A percentile compares a stretch with the other conserved stretches of the same genome.
Evolutionary conservation across 2,329 filamentous ascomycete species (phyloP).

Genomic region (Talaromyces islandicus): DNA sequence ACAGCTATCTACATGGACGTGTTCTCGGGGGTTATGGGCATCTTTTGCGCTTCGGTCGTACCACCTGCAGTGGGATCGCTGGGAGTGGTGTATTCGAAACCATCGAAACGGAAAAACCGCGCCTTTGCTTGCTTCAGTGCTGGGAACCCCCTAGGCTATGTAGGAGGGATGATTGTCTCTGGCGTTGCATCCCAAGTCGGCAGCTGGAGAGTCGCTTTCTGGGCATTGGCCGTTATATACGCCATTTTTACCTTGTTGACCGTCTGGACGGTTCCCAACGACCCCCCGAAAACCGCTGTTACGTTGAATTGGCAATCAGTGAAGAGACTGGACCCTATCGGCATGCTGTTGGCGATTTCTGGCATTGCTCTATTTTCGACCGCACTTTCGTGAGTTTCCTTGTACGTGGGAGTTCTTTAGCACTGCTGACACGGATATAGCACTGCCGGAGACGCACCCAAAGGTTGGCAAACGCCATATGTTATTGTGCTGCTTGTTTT

Average conservation of each 20-base stretch:
- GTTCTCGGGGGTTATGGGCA: slow-evolving; percentile 57
- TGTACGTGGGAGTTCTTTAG: neutral
- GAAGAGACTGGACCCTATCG: slow-evolving; percentile 56
- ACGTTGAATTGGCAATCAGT: slow-evolving; percentile 42
- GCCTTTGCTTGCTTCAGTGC: slow-evolving; percentile 59
- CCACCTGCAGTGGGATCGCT: slow-evolving; percentile 61
- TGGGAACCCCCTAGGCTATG: slow-evolving; percentile 53
- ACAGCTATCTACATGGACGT: slow-evolving; percentile 56
- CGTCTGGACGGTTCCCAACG: slow-evolving; percentile 56
- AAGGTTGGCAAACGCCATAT: slow-evolving; percentile 59
- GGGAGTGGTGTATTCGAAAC: slow-evolving; percentile 57
- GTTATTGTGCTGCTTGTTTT: slow-evolving; percentile 58
- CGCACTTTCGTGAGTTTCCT: slow-evolving; percentile 46
- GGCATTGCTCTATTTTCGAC: slow-evolving; percentile 62
- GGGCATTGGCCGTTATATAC: slow-evolving; percentile 59
- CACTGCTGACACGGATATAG: slow-evolving; percentile 16
- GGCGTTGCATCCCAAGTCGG: slow-evolving; percentile 57
- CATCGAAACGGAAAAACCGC: slow-evolving; percentile 57
- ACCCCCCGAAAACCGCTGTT: slow-evolving; percentile 41
- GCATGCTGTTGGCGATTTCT: slow-evolving; percentile 55
- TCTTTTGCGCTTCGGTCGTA: slow-evolving; percentile 59
- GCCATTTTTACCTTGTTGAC: slow-evolving; percentile 53
- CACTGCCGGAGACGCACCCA: slow-evolving; percentile 48
- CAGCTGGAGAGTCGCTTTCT: slow-evolving; percentile 60
- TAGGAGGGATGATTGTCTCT: slow-evolving; percentile 54